A percentile compares a stretch with the other conserved stretches of the same genome.
Evolutionary conservation across 345 rosid genomes (phyloP).

Genomic region (Salix koriyanagi): DNA sequence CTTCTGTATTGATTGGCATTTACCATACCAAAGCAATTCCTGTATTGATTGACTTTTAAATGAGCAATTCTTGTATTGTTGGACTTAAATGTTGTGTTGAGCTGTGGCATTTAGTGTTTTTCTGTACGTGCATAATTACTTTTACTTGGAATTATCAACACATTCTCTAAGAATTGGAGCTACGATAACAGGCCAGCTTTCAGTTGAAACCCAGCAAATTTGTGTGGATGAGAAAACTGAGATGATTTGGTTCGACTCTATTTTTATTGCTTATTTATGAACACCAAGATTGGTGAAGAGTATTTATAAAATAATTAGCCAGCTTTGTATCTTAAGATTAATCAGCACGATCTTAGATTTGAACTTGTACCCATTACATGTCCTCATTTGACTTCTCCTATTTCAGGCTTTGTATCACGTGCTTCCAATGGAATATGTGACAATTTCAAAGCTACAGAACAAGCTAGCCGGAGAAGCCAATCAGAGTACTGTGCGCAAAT

Average conservation of each 20-base stretch:
- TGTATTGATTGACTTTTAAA: background rate
- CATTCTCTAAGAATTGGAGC: background rate
- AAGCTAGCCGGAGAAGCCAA: conserved; percentile 74
- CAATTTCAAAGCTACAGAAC: conserved; percentile 62
- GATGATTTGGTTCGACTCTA: background rate
- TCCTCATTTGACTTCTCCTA: conserved; percentile 11
- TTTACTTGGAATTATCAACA: background rate
- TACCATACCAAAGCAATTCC: conserved; percentile 1
- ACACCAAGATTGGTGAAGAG: background rate
- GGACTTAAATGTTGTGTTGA: background rate
- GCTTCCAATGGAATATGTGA: conserved; percentile 78
- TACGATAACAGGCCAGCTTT: background rate
- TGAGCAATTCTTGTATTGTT: background rate
- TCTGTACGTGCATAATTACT: background rate
- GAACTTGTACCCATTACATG: background rate
- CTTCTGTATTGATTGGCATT: background rate
- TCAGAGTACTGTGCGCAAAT: conserved; percentile 56
- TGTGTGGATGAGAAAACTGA: background rate
- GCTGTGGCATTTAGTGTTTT: background rate
- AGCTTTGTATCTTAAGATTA: background rate
- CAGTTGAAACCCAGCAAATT: background rate
- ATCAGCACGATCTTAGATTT: background rate
- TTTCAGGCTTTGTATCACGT: conserved; percentile 72
- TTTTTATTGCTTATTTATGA: background rate
- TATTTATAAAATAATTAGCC: background rate